Evolutionary conservation across 352 stramenopile species (phyloP), one percentile per base, ranked within the genome.

Genomic region (Globisporangium viniferum): DNA sequence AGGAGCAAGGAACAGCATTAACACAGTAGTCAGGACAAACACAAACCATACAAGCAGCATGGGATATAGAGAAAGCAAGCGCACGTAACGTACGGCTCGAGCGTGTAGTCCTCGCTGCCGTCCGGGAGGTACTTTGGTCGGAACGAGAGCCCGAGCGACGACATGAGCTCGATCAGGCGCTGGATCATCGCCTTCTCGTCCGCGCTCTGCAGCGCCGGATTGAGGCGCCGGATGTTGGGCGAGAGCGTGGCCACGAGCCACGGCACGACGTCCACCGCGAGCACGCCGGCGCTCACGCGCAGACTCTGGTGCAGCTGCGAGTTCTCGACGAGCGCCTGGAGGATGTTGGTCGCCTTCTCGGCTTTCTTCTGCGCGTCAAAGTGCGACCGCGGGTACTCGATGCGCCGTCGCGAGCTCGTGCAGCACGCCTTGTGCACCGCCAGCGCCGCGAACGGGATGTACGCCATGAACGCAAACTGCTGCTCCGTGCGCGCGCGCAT

Each of bases 21-120:
- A 55, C 15, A 61, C 36, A 48, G 22, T 36, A 1, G 8, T 41
- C 2, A n/a, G 0, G 8, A 44, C 10, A 49, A 33, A 64, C 24
- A 2, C 22, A 70, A 31, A 60, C 9, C 10, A 70, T 2, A 60
- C 53, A 44, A 60, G 60, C 33, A 68, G 48, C 20, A 51, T 41
- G 2, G 36, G 29, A 64, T 22, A 29, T 22, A 29, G 14, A 29
- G 61, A 14, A 49, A 71, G 8, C 24, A 8, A 60, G 18, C 64
- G 8, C 3, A 86, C 88, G 64, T 78, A 95, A 86, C 88, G 64
- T 79, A 95, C 86, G 88, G 88, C 68, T 95, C 88, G 7, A 95
- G 70, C 31, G 70, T 66, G 51, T 84, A 93, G 56, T 94, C 86
- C 70, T 93, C 84, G 10, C 68, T 83, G 7, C 86, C 83, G n/a